Evolutionary conservation across 2,329 filamentous ascomycete species (phyloP).

Genomic region (Colletotrichum gigasporum): DNA sequence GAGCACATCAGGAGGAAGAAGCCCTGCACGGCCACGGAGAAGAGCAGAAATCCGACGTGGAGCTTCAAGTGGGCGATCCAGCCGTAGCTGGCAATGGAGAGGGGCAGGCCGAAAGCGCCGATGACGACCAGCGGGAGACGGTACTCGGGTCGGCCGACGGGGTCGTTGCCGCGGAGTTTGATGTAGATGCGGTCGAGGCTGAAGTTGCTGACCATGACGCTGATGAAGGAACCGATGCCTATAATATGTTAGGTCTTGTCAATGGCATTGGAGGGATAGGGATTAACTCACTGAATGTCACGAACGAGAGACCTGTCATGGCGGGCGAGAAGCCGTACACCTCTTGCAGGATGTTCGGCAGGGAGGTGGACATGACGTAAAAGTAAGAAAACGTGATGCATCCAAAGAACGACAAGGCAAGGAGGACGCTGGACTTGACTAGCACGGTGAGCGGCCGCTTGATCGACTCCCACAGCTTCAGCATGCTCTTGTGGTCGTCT

Average conservation of each 20-base stretch:
- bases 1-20: constrained; percentile 54
- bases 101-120: constrained; percentile 55
- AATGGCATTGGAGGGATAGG: rapidly evolving
- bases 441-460: constrained; percentile 57
- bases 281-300: constrained; percentile 59
- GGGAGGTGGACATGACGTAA: constrained; percentile 63
- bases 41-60: constrained; percentile 53
- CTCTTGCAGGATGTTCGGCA: constrained; percentile 59
- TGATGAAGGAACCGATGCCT: constrained; percentile 59
- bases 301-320: constrained; percentile 60
- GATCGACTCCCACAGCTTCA: constrained; percentile 50
- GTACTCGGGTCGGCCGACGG: constrained; percentile 60
- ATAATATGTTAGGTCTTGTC: constrained; percentile 22
- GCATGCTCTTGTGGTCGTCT: constrained; percentile 35
- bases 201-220: constrained; percentile 59
- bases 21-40: constrained; percentile 55
- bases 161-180: constrained; percentile 49
- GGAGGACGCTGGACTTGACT: constrained; percentile 61
- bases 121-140: constrained; percentile 62
- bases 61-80: constrained; percentile 57
- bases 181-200: constrained; percentile 64
- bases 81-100: constrained; percentile 57
- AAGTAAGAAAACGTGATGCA: constrained; percentile 60
- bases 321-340: constrained; percentile 61
- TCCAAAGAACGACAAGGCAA: constrained; percentile 56